Evolutionary conservation across 2,329 filamentous ascomycete species (phyloP).

Genomic region (Calcarisporium arbuscula): DNA sequence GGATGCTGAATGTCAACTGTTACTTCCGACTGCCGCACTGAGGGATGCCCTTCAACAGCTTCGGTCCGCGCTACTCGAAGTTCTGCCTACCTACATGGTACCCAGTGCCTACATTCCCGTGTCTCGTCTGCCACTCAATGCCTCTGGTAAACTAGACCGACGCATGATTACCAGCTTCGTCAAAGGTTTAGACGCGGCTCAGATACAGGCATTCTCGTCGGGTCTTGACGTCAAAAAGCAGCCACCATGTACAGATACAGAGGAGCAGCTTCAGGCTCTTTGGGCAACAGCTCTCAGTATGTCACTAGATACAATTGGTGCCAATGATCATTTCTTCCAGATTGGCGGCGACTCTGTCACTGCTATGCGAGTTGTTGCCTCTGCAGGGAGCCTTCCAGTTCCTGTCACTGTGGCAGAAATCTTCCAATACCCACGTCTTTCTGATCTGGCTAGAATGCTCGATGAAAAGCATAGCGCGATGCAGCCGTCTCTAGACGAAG

Average conservation of each 20-base stretch:
- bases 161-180: too few species aligned
- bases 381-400: too few species aligned
- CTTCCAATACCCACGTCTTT: slow-evolving; percentile 1
- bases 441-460: background rate
- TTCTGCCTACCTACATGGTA: slow-evolving; percentile 5
- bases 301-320: background rate
- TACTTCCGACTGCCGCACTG: too few species aligned
- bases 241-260: background rate
- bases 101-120: slow-evolving; percentile 4
- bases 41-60: background rate
- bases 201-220: too few species aligned
- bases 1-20: too few species aligned
- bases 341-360: background rate
- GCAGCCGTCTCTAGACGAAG: too few species aligned
- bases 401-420: slow-evolving; percentile 1
- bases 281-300: background rate
- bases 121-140: slow-evolving; percentile 1
- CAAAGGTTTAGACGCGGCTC: too few species aligned
- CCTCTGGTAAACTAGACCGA: slow-evolving; percentile 6
- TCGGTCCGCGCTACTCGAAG: background rate
- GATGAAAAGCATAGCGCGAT: too few species aligned
- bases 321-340: background rate
- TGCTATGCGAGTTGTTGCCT: too few species aligned
- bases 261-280: background rate
- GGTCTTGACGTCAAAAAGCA: background rate